A percentile compares a stretch with the other conserved stretches of the same genome.
Evolutionary conservation across 768 basidiomycete genomes (phyloP).

Genomic region (Pisolithus albus): DNA sequence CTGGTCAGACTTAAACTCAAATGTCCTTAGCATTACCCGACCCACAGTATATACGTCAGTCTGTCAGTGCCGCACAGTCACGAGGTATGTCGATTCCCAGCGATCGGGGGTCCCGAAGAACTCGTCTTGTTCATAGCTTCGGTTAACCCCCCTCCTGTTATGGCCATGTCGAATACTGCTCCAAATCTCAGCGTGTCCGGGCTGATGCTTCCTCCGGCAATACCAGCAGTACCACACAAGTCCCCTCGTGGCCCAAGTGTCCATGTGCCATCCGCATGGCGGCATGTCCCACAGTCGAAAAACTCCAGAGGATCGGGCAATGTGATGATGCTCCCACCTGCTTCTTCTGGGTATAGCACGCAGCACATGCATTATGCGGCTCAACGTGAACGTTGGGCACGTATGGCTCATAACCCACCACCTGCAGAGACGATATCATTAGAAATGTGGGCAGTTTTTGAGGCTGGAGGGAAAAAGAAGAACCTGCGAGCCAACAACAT

Average conservation of each 20-base stretch:
- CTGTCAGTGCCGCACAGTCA: neutral
- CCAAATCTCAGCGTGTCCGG: neutral
- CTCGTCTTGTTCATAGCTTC: neutral
- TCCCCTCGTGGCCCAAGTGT: neutral
- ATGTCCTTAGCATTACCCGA: neutral
- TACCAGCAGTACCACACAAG: neutral
- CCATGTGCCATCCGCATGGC: neutral
- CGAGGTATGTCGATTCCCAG: neutral
- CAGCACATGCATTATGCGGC: slow-evolving; percentile 1
- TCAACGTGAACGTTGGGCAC: neutral
- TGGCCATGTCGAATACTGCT: neutral
- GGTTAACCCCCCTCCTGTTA: neutral
- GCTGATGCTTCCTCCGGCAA: neutral
- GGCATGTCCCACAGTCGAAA: too few species aligned
- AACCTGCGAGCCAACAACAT: neutral
- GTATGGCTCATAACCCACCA: neutral
- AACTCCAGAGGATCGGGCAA: neutral
- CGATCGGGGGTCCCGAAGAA: neutral
- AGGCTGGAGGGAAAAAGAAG: neutral
- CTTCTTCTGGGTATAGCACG: neutral
- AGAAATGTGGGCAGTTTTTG: neutral
- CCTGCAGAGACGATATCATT: slow-evolving; percentile 3
- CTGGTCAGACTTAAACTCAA: neutral
- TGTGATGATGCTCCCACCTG: neutral
- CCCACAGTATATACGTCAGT: neutral